phyloP scores from a whole-genome alignment of 208 protist genomes.

The Naegleria fowleri region DNA sequence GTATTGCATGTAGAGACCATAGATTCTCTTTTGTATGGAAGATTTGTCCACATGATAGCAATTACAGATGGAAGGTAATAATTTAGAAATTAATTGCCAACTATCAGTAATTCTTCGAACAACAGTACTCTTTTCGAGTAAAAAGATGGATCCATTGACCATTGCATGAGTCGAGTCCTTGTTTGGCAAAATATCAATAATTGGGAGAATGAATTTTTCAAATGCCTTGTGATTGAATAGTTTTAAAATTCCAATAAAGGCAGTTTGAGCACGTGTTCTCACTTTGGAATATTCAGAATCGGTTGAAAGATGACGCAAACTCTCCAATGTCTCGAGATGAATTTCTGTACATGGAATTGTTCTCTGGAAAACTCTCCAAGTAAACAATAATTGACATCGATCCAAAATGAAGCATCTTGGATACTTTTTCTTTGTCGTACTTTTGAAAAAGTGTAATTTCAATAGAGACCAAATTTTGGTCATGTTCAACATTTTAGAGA shows the following conservation, averaged over 20 bases:
- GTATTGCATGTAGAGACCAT: background rate
- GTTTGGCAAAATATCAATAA: background rate
- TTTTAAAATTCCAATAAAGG: background rate
- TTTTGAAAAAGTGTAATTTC: conserved; percentile 6
- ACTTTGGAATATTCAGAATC: background rate
- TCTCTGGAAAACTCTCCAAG: background rate
- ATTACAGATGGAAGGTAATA: background rate
- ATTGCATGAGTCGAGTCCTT: background rate
- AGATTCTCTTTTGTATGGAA: background rate
- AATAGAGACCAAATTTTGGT: background rate
- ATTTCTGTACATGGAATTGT: background rate
- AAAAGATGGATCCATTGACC: conserved; percentile 13
- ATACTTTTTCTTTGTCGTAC: background rate
- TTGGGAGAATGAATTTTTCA: background rate
- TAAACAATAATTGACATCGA: background rate
- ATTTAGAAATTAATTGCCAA: background rate
- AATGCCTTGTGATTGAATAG: background rate
- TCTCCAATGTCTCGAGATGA: background rate
- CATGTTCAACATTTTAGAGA: background rate
- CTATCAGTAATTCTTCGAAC: background rate
- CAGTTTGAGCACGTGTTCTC: background rate
- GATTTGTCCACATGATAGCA: background rate
- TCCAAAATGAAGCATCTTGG: background rate
- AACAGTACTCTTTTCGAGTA: background rate
- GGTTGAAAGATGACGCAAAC: background rate